Base-by-base conservation (phyloP, 495 filamentous ascomycete genomes). In the Filosporella fistucella region DNA sequence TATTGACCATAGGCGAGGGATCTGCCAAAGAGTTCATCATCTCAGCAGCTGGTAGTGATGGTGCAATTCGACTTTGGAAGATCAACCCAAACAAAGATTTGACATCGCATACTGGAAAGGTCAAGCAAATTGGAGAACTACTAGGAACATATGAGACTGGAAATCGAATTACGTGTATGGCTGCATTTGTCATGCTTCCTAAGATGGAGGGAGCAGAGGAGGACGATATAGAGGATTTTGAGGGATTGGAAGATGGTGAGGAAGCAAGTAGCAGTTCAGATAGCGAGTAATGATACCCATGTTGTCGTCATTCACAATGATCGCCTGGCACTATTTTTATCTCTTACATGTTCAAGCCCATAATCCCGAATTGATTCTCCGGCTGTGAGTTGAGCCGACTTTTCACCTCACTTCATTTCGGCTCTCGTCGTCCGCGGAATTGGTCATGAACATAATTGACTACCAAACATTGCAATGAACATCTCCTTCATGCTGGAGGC, bases 121-220 rank as follows among this genome's bases (percentile, higher is more conserved):
- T 47, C 17, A 70, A 74, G 50, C 82, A 86, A 53, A 67, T 89
- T 18, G 91, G 90, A 25, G 75, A 68, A 49, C 65, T 95, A 29
- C 58, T 96, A 35, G 89, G 80, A 11, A 83, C 80, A 43, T 91
- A 90, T 53, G 84, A 88, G 61, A 96, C 91, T 7, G 81, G 83
- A 25, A 86, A 90, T 61, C 76, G 93, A 38, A 90, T 98, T 49
- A 98, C 91, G 10, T 98, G 93, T 63, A 47, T 98, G 53, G 80
- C 73, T 47, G 83, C 85, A 34, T 97, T 96, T 63, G 69, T 87
- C 48, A 95, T 97, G 91, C 73, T 80, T 67, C 71, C 77, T 36
- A 68, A 69, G 16, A 66, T 70, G 8, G 67, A 70, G 38, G 72
- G 68, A 14, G 46, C 43, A 13, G 45, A 58, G 23, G 39, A 63